Percentiles rank a stretch among this genome's conserved stretches.
These are phyloP conservation scores for Mycena galericulata DNA, from an alignment of 768 basidiomycete species.

Conservation along the genomic window DNA sequence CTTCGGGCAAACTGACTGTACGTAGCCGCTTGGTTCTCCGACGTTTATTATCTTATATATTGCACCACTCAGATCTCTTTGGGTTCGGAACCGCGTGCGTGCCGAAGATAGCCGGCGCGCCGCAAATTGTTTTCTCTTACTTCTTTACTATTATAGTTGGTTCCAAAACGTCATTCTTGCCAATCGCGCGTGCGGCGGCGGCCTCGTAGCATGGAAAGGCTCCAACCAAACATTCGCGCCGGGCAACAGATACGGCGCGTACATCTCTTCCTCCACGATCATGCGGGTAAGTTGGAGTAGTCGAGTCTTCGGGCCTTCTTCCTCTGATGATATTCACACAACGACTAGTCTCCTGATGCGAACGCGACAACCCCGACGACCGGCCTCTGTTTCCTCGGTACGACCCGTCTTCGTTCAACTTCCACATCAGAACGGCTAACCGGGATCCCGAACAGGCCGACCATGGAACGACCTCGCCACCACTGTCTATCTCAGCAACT, in stretches of 20 bases:
- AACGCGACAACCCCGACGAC: conserved; percentile 59
- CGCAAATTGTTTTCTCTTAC: too few species aligned
- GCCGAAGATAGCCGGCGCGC: too few species aligned
- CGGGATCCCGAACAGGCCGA: conserved; percentile 46
- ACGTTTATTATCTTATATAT: background rate
- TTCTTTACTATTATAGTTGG: too few species aligned
- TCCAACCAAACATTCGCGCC: conserved; percentile 64
- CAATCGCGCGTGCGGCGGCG: conserved; percentile 74
- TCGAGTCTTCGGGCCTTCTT: background rate
- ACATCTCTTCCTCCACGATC: conserved; percentile 65
- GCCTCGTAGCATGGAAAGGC: conserved; percentile 74
- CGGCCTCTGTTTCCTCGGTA: conserved; percentile 64
- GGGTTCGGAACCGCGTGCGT: conserved; percentile 71
- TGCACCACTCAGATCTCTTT: conserved; percentile 57
- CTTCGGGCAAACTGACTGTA: conserved; percentile 75
- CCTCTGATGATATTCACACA: background rate
- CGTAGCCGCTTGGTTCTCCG: conserved; percentile 38
- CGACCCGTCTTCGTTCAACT: background rate
- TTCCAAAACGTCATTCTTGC: conserved; percentile 71
- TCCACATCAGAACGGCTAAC: too few species aligned
- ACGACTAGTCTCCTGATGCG: conserved; percentile 66
- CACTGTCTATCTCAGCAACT: conserved; percentile 64
- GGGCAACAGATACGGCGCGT: conserved; percentile 66
- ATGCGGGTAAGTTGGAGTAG: conserved; percentile 57
- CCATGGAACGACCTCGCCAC: conserved; percentile 74